Evolutionary conservation across 176 grass and related monocot genomes (phyloP).

Genomic region (Leersia perrieri): DNA sequence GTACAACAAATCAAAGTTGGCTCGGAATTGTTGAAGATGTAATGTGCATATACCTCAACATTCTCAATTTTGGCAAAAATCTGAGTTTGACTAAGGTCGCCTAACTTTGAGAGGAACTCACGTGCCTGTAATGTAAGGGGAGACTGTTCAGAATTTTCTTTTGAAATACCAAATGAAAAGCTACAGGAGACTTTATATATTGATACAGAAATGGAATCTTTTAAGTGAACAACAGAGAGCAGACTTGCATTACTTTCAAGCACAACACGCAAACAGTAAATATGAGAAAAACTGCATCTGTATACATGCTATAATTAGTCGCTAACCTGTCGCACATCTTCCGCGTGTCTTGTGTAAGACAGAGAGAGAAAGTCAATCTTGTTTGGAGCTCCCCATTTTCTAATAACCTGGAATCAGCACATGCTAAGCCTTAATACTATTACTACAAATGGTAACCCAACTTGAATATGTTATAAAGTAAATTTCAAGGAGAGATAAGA

Average conservation of each 20-base stretch:
- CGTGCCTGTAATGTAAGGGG: constrained; percentile 54
- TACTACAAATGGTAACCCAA: not conserved
- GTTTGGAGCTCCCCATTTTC: constrained; percentile 87
- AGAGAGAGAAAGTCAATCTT: constrained; percentile 98
- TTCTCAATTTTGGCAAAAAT: constrained; percentile 99
- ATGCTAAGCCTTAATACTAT: not conserved
- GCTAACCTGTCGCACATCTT: constrained; percentile 88
- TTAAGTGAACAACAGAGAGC: constrained; percentile 3
- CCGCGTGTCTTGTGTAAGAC: constrained; percentile 91
- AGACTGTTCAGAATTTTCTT: constrained; percentile 3
- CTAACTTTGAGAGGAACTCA: constrained; percentile 77
- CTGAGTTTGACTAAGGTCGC: constrained; percentile 91
- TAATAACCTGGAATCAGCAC: constrained; percentile 67
- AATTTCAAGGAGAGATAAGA: not conserved
- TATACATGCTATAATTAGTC: constrained; percentile 2
- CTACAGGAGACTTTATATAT: not conserved
- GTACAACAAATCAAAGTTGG: not conserved
- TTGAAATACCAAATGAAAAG: not conserved
- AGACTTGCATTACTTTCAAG: not conserved
- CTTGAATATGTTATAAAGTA: no score
- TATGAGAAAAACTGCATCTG: not conserved
- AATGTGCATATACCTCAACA: constrained; percentile 88
- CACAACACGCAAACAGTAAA: not conserved
- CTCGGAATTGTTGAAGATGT: not conserved
- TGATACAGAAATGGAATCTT: not conserved